phyloP scores from a whole-genome alignment of 1,139 yeast genomes.

The Taiozyma onychis region DNA sequence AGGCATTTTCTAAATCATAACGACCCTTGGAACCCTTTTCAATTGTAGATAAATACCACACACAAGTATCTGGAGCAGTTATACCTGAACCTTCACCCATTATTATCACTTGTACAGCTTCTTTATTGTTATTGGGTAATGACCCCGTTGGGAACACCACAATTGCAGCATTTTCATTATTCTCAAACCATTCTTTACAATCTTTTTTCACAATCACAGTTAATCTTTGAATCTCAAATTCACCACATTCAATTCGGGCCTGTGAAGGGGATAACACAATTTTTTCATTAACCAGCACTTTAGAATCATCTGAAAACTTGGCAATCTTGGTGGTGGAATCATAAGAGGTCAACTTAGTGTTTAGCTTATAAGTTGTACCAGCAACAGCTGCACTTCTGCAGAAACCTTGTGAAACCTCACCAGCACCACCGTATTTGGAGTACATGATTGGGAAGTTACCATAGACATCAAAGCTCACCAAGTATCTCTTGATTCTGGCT shows the following conservation, averaged over 20 bases:
- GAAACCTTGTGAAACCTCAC: conserved; percentile 94
- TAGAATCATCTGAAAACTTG: conserved; percentile 69
- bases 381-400: conserved; percentile 98
- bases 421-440: conserved; percentile 94
- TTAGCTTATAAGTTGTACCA: conserved; percentile 87
- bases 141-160: conserved; percentile 94
- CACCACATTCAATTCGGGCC: conserved; percentile 42
- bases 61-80: conserved; percentile 82
- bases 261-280: conserved; percentile 70
- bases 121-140: conserved; percentile 56
- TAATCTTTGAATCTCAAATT: conserved; percentile 61
- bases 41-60: conserved; percentile 84
- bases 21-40: conserved; percentile 71
- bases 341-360: conserved; percentile 55
- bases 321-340: conserved; percentile 67
- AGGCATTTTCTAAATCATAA: conserved; percentile 73
- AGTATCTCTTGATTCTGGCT: conserved; percentile 73
- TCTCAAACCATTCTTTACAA: conserved; percentile 88
- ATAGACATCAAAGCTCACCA: conserved; percentile 84
- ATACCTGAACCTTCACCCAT: conserved; percentile 89
- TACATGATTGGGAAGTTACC: conserved; percentile 92
- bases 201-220: conserved; percentile 81
- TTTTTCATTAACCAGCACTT: conserved; percentile 70
- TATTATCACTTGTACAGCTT: conserved; percentile 80
- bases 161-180: conserved; percentile 75